Evolutionary conservation across 228 moss, liverwort and hornwort species (phyloP).

Genomic region (Sphagnum fallax): DNA sequence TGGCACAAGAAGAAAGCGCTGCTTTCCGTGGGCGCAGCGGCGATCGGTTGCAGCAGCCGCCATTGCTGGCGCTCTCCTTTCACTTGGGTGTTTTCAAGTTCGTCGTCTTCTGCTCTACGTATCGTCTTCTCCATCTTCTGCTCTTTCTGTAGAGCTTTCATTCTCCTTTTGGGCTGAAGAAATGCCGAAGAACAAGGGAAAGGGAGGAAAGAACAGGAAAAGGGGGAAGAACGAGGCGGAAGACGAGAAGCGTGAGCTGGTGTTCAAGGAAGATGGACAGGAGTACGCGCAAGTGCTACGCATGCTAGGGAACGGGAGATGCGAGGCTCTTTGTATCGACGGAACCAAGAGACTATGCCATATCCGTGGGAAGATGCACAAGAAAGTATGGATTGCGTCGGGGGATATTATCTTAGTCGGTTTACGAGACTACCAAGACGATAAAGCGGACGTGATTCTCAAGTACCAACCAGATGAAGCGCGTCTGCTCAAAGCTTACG

Average conservation of each 20-base stretch:
- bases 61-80: no score
- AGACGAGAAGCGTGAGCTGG: conserved; percentile 82
- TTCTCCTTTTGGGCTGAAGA: no score
- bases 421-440: conserved; percentile 71
- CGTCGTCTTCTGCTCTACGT: no score
- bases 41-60: no score
- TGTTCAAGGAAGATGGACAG: conserved; percentile 80
- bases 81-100: no score
- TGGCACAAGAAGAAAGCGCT: no score
- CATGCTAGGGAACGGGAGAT: conserved; percentile 82
- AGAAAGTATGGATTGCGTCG: conserved; percentile 84
- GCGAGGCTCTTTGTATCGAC: conserved; percentile 80
- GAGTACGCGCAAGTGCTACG: conserved; percentile 79
- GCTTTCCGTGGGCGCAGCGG: no score
- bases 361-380: conserved; percentile 88
- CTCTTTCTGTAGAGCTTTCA: no score
- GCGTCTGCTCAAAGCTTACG: conserved; percentile 65
- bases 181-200: conserved; percentile 90
- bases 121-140: no score
- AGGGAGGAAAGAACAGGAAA: conserved; percentile 91
- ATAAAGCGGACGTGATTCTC: conserved; percentile 77
- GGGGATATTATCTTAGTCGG: conserved; percentile 78
- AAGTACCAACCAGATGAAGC: conserved; percentile 86
- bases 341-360: conserved; percentile 72
- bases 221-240: conserved; percentile 88